phyloP scores from a whole-genome alignment of 441 rosid species.

The Capsella rubella region DNA sequence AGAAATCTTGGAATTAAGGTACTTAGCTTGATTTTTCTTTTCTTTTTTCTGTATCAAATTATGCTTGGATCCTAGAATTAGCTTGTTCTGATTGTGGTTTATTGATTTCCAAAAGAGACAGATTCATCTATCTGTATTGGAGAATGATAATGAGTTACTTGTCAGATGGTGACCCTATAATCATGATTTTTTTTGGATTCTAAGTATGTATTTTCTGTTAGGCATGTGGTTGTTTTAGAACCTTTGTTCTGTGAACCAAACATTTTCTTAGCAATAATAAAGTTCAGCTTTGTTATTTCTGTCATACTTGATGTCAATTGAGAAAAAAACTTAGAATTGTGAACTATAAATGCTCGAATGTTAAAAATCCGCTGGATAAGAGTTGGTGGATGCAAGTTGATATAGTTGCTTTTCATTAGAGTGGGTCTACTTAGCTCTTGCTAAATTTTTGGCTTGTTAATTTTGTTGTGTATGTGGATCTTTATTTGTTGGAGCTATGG shows the following conservation, averaged over 20 bases:
- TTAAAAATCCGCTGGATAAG: background rate
- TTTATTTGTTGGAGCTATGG: background rate
- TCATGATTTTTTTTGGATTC: background rate
- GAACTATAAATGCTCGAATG: conserved; percentile 8
- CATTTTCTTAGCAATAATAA: background rate
- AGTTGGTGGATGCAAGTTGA: conserved; percentile 17
- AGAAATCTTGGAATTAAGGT: conserved; percentile 98
- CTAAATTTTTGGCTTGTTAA: background rate
- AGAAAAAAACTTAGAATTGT: conserved; percentile 1
- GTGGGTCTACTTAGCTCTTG: conserved; percentile 6
- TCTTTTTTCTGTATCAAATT: background rate
- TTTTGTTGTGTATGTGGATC: background rate
- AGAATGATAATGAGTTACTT: background rate
- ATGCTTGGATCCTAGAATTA: background rate
- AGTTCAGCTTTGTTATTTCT: background rate
- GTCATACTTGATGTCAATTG: background rate
- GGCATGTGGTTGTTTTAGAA: conserved; percentile 12
- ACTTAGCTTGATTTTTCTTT: background rate
- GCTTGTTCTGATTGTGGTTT: conserved; percentile 11
- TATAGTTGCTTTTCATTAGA: background rate
- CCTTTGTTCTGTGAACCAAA: conserved; percentile 3
- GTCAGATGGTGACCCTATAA: background rate
- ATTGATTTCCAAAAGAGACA: too few species aligned
- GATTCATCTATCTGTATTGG: conserved; percentile 4
- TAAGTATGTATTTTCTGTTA: background rate